These are phyloP conservation scores for Pilasporangium apinafurcum DNA, from an alignment of 352 stramenopile genomes.

Conservation along the genomic window DNA sequence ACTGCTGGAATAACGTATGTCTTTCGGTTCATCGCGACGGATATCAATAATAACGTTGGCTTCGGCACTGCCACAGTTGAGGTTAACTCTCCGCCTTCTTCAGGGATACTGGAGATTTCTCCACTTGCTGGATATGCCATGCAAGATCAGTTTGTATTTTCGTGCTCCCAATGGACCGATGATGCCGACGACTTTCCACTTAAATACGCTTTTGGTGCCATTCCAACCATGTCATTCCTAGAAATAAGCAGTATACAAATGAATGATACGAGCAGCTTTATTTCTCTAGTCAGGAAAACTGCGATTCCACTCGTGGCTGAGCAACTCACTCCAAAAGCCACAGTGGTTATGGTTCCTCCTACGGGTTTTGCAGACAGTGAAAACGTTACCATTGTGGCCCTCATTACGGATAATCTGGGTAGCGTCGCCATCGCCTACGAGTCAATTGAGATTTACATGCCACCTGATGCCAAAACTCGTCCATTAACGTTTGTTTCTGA, in stretches of 20 bases:
- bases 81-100: conserved; percentile 57
- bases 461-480: conserved; percentile 17
- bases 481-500: conserved; percentile 29
- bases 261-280: conserved; percentile 9
- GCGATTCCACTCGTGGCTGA: conserved; percentile 31
- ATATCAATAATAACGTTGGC: conserved; percentile 43
- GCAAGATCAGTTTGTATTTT: conserved; percentile 41
- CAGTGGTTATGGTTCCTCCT: conserved; percentile 38
- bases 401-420: conserved; percentile 44
- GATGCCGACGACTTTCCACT: conserved; percentile 47
- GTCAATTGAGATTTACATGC: conserved; percentile 29
- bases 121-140: conserved; percentile 44
- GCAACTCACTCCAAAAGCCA: conserved; percentile 24
- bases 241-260: conserved; percentile 8
- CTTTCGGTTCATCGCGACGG: conserved; percentile 47
- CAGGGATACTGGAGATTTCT: conserved; percentile 34
- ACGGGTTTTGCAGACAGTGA: conserved; percentile 13
- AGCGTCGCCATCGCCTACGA: conserved; percentile 25
- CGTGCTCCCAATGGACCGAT: conserved; percentile 57
- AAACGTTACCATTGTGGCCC: conserved; percentile 42
- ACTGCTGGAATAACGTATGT: conserved; percentile 59
- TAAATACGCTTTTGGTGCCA: conserved; percentile 52
- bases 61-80: conserved; percentile 41
- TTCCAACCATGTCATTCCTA: conserved; percentile 26
- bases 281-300: conserved; percentile 17